Percentiles rank a stretch among this genome's conserved stretches.
Evolutionary conservation across 768 basidiomycete species (phyloP).

Genomic region (Tremella mesenterica): DNA sequence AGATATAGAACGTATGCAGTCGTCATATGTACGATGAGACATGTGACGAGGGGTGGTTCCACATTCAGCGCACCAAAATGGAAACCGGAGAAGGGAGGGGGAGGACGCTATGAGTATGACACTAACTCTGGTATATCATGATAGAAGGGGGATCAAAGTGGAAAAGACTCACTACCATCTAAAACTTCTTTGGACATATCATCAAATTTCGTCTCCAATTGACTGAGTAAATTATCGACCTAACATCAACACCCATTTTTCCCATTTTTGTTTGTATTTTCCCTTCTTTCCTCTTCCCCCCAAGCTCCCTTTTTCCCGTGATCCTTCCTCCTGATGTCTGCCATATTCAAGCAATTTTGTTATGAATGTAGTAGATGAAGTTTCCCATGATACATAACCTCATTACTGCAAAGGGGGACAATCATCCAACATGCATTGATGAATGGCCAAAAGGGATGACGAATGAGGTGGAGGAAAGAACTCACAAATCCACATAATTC

Average conservation of each 20-base stretch:
- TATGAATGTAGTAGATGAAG: neutral
- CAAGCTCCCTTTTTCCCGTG: too few species aligned
- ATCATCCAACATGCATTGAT: neutral
- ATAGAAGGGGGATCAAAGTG: neutral
- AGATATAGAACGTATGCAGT: too few species aligned
- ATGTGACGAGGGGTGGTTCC: too few species aligned
- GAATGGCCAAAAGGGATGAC: neutral
- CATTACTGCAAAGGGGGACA: neutral
- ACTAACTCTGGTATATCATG: slow-evolving; percentile 13
- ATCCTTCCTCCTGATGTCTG: slow-evolving; percentile 4
- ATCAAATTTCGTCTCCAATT: slow-evolving; percentile 83
- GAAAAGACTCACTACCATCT: slow-evolving; percentile 49
- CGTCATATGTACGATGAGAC: too few species aligned
- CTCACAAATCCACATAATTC: slow-evolving; percentile 89
- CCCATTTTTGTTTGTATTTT: neutral
- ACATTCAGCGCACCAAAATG: too few species aligned
- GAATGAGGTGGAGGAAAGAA: slow-evolving; percentile 16
- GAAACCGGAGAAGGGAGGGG: too few species aligned
- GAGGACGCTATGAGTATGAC: neutral
- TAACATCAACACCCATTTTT: slow-evolving; percentile 35
- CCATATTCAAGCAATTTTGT: neutral
- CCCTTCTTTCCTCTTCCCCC: neutral
- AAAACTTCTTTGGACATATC: slow-evolving; percentile 87
- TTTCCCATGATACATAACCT: neutral
- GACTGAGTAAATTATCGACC: slow-evolving; percentile 81